Conservation (phyloP, 2,329 filamentous ascomycete genomes). For the Penicillium decumbens region DNA sequence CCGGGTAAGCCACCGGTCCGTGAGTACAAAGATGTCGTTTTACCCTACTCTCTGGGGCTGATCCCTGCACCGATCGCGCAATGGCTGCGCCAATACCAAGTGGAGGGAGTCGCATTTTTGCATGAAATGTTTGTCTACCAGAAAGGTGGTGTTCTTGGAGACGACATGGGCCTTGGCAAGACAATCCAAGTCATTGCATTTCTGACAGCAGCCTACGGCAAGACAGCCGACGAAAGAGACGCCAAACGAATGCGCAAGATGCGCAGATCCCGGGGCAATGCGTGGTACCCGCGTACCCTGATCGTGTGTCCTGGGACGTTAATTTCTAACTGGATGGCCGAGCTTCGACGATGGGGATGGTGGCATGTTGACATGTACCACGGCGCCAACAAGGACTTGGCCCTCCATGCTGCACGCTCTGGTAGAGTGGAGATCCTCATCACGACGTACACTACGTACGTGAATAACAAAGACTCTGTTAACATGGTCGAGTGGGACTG, state of each 20-base stretch:
- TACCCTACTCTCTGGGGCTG: slow-evolving; percentile 70
- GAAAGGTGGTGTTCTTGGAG: slow-evolving; percentile 81
- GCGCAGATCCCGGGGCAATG: slow-evolving; percentile 53
- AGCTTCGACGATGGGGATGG: slow-evolving; percentile 88
- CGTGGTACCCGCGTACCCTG: slow-evolving; percentile 78
- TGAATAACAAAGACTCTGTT: slow-evolving; percentile 67
- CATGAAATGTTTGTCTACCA: slow-evolving; percentile 89
- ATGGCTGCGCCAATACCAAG: slow-evolving; percentile 86
- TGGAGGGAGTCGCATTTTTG: slow-evolving; percentile 77
- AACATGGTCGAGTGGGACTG: slow-evolving; percentile 91
- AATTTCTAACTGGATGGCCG: slow-evolving; percentile 85
- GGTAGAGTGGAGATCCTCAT: slow-evolving; percentile 86
- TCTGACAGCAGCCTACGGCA: slow-evolving; percentile 84
- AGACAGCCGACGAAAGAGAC: slow-evolving; percentile 84
- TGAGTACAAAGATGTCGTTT: slow-evolving; percentile 67
- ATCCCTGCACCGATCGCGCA: slow-evolving; percentile 88
- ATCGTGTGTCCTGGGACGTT: slow-evolving; percentile 86
- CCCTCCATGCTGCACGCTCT: slow-evolving; percentile 65
- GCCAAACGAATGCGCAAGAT: slow-evolving; percentile 82
- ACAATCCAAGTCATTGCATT: slow-evolving; percentile 96
- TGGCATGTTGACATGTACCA: slow-evolving; percentile 86
- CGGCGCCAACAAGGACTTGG: slow-evolving; percentile 65
- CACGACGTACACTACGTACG: slow-evolving; percentile 88
- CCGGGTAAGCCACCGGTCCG: slow-evolving; percentile 58
- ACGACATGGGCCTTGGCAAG: slow-evolving; percentile 97